phyloP scores from a whole-genome alignment of 2,329 filamentous ascomycete genomes.

The Aspergillus arachidicola region DNA sequence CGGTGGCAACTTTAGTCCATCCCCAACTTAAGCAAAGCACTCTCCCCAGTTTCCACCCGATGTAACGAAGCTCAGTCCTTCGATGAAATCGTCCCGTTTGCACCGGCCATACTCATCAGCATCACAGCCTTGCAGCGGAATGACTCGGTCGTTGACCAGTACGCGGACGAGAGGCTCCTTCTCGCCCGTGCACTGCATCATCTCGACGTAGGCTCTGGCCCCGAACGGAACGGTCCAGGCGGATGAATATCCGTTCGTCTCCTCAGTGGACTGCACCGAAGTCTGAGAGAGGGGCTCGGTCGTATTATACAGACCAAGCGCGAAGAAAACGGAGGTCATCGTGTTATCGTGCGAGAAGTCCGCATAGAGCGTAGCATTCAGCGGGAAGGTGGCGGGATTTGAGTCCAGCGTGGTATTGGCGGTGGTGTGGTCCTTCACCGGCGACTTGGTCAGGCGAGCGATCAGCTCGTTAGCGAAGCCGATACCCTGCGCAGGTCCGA shows the following conservation, averaged over 20 bases:
- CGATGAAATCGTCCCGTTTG: slow-evolving; percentile 68
- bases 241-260: slow-evolving; percentile 70
- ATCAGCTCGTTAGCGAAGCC: slow-evolving; percentile 88
- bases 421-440: slow-evolving; percentile 72
- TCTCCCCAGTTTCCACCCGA: slow-evolving; percentile 72
- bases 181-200: slow-evolving; percentile 66
- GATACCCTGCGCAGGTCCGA: slow-evolving; percentile 83
- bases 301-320: slow-evolving; percentile 75
- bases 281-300: slow-evolving; percentile 59
- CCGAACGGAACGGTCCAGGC: slow-evolving; percentile 83
- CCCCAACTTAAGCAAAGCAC: slow-evolving; percentile 50
- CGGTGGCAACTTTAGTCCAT: not conserved
- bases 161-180: slow-evolving; percentile 73
- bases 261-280: slow-evolving; percentile 49
- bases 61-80: slow-evolving; percentile 73
- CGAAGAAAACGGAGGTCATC: slow-evolving; percentile 75
- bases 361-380: slow-evolving; percentile 71
- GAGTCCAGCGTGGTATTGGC: slow-evolving; percentile 78
- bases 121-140: slow-evolving; percentile 70
- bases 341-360: slow-evolving; percentile 94
- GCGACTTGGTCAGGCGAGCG: slow-evolving; percentile 69
- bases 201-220: slow-evolving; percentile 81
- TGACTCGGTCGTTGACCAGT: slow-evolving; percentile 80
- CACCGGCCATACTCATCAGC: slow-evolving; percentile 74
- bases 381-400: slow-evolving; percentile 70